Base-by-base conservation (phyloP, 2,329 filamentous ascomycete genomes). In the Fusarium sp. region DNA sequence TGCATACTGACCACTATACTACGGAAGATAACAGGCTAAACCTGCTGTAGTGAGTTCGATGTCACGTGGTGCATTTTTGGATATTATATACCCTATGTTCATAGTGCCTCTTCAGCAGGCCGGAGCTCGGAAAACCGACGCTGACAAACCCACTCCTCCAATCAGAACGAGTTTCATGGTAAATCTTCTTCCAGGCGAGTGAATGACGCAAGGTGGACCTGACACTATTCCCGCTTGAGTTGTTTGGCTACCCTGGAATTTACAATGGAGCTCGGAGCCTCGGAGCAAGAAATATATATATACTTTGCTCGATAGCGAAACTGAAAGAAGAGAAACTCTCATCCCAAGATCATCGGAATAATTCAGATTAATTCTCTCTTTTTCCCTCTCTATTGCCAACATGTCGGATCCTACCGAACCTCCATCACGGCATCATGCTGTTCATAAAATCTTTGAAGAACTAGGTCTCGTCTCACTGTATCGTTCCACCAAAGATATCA, bases 381-480 rank as follows among this genome's bases (percentile, higher is more conserved):
- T 24, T 12, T 3, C 2, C n/a, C n/a, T n/a, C 1, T 11, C 9
- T 5, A 18, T 24, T 20, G 0, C 0, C 20, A 46, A 12, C 10
- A 70, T 70, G 67, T 35, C 63, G 2, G 13, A 39, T 18, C 6
- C 29, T 1, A 38, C 44, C 2, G n/a, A 28, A 13, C 3, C 13
- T 5, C 8, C 10, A 4, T 28, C 23, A 3, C 29, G 55, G 8
- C 31, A 16, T 15, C 29, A n/a, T 38, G 12, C 26, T 2, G 16
- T 12, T 2, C 35, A 46, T 5, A 64, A 20, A 38, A 41, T 65
- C 11, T 48, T 74, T 1, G 60, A 71, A 37, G 76, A 77, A 28
- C 50, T 77, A 7, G 76, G 76, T 21, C 72, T 77, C 47, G 56
- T 70, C 4, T 71, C 76, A 11, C 64, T 77, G 2, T 73, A 72